phyloP scores from a whole-genome alignment of 2,329 filamentous ascomycete genomes.

The Teratosphaeria viscida region DNA sequence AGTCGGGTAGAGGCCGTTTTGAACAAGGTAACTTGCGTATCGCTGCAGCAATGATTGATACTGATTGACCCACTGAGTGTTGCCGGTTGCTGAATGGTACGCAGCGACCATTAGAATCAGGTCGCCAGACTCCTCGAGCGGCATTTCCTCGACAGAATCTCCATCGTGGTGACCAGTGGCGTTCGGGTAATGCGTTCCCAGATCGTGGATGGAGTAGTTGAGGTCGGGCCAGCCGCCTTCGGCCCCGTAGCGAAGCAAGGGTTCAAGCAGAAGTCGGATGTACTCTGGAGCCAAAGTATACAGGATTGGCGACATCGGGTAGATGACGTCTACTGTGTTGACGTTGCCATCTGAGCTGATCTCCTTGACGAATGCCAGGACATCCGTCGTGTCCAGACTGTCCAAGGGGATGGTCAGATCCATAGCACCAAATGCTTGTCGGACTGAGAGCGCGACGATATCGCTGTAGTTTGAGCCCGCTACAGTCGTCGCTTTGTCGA shows the following conservation, averaged over 20 bases:
- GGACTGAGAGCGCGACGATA: slow-evolving; percentile 41
- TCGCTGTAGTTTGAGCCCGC: slow-evolving; percentile 40
- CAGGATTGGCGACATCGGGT: slow-evolving; percentile 18
- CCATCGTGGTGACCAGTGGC: slow-evolving; percentile 25
- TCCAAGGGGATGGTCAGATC: slow-evolving; percentile 35
- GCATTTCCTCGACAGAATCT: slow-evolving; percentile 35
- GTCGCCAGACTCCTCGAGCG: slow-evolving; percentile 51
- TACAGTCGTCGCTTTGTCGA: slow-evolving; percentile 25
- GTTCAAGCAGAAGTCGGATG: slow-evolving; percentile 29
- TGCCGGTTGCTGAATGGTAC: slow-evolving; percentile 35
- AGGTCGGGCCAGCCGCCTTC: slow-evolving; percentile 20
- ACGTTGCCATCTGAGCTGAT: slow-evolving; percentile 70
- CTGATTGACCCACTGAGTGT: slow-evolving; percentile 26
- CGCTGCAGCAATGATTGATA: slow-evolving; percentile 39
- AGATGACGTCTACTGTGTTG: slow-evolving; percentile 53
- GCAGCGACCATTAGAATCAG: slow-evolving; percentile 49
- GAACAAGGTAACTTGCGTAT: slow-evolving; percentile 45
- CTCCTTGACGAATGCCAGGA: slow-evolving; percentile 58
- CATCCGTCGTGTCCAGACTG: slow-evolving; percentile 56
- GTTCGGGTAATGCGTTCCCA: slow-evolving; percentile 23
- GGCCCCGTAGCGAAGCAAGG: slow-evolving; percentile 26
- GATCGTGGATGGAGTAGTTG: slow-evolving; percentile 23
- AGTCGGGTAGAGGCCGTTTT: slow-evolving; percentile 34
- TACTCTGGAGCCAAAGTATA: slow-evolving; percentile 23
- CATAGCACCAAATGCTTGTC: slow-evolving; percentile 43